These are phyloP conservation scores for Trichophyton equinum DNA, from an alignment of 2,329 filamentous ascomycete genomes.

Conservation along the genomic window DNA sequence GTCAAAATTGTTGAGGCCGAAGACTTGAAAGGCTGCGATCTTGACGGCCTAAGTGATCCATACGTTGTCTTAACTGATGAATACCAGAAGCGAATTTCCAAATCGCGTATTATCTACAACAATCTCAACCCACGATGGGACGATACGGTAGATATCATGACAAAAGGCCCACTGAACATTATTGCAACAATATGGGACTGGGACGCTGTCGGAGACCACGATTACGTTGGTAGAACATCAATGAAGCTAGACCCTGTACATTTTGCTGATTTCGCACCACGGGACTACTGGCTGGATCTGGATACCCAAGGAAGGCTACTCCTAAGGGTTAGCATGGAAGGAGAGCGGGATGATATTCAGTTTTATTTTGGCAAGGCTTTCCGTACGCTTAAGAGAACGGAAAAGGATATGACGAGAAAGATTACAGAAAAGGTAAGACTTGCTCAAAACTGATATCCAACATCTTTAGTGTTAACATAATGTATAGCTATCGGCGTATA, in stretches of 20 bases:
- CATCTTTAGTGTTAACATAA: constrained; percentile 7
- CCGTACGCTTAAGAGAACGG: constrained; percentile 82
- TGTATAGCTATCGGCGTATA: constrained; percentile 71
- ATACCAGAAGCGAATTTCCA: constrained; percentile 90
- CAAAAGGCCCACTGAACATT: constrained; percentile 78
- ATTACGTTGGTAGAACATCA: constrained; percentile 93
- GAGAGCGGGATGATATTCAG: constrained; percentile 93
- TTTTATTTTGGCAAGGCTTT: constrained; percentile 98
- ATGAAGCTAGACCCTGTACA: constrained; percentile 96
- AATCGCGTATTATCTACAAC: constrained; percentile 81
- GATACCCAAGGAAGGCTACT: constrained; percentile 87
- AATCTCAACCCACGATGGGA: constrained; percentile 95
- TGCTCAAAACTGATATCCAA: neutral
- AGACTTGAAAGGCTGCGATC: constrained; percentile 94
- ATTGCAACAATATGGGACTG: constrained; percentile 98
- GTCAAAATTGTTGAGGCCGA: constrained; percentile 98
- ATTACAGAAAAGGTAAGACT: constrained; percentile 82
- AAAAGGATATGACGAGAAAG: constrained; percentile 94
- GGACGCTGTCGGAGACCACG: constrained; percentile 92
- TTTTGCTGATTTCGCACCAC: constrained; percentile 88
- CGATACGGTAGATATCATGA: constrained; percentile 90
- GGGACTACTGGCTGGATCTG: constrained; percentile 95
- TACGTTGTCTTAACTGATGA: constrained; percentile 96
- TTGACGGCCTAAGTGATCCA: constrained; percentile 85
- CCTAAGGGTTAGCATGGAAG: constrained; percentile 94